These are phyloP conservation scores for Candida albicans DNA, from an alignment of 1,139 yeast species.

Conservation along the genomic window DNA sequence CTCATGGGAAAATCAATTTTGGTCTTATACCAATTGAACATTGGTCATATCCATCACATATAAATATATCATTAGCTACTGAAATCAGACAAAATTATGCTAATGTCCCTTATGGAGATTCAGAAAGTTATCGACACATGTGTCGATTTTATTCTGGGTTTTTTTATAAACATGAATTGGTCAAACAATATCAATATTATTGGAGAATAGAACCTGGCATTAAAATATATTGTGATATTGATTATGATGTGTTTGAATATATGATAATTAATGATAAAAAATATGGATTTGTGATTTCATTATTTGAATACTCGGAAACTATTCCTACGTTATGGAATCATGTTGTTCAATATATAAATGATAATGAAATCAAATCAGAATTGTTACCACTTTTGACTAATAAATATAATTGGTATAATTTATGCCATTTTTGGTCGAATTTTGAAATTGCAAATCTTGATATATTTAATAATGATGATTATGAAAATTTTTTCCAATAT, in stretches of 20 bases:
- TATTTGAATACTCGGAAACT: conserved; percentile 36
- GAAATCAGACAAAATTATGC: conserved; percentile 12
- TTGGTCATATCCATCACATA: conserved; percentile 35
- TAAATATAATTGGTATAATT: conserved; percentile 27
- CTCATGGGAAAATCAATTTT: conserved; percentile 26
- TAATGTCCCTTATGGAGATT: conserved; percentile 27
- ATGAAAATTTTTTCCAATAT: conserved; percentile 25
- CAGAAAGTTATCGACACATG: conserved; percentile 39
- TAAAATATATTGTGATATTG: conserved; percentile 28
- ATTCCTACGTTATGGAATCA: conserved; percentile 34
- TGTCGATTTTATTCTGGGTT: conserved; percentile 38
- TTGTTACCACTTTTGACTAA: conserved; percentile 15
- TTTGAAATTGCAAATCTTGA: conserved; percentile 36
- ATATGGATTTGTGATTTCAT: conserved; percentile 29
- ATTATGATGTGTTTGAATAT: conserved; percentile 28
- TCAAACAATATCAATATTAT: conserved; percentile 31
- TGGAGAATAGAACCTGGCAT: conserved; percentile 41
- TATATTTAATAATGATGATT: conserved; percentile 23
- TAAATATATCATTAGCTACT: conserved; percentile 24
- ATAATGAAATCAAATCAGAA: conserved; percentile 16
- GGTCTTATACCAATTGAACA: conserved; percentile 30
- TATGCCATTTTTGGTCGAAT: conserved; percentile 43
- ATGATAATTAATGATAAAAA: conserved; percentile 23
- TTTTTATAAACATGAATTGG: conserved; percentile 32
- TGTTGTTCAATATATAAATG: conserved; percentile 18